A percentile compares a stretch with the other conserved stretches of the same genome.
These are phyloP conservation scores for Isabelozyma rhagii DNA, from an alignment of 805 yeast species.

Conservation along the genomic window DNA sequence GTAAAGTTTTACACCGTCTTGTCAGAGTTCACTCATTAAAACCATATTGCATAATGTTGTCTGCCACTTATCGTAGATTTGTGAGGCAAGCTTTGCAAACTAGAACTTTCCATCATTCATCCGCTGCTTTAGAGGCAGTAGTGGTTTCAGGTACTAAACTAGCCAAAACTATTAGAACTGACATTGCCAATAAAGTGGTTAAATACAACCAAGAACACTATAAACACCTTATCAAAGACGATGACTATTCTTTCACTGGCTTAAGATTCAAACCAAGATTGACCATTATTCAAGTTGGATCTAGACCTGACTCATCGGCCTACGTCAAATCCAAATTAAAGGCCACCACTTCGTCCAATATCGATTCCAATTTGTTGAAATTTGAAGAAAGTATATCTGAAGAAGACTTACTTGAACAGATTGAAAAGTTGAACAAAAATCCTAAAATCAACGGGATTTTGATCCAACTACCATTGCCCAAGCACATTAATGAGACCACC, in stretches of 20 bases:
- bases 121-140: conserved; percentile 23
- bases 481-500: conserved; percentile 69
- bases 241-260: conserved; percentile 19
- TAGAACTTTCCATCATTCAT: conserved; percentile 3
- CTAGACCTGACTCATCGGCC: conserved; percentile 84
- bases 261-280: conserved; percentile 66
- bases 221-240: conserved; percentile 12
- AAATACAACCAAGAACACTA: conserved; percentile 30
- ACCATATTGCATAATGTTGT: neutral
- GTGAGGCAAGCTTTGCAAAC: neutral
- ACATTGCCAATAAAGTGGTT: conserved; percentile 39
- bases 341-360: conserved; percentile 83
- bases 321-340: conserved; percentile 89
- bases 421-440: conserved; percentile 68
- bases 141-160: conserved; percentile 42
- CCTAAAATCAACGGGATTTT: conserved; percentile 79
- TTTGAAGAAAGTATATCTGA: conserved; percentile 63
- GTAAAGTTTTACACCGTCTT: too few relatives aligned
- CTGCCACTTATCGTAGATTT: neutral
- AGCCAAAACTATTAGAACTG: conserved; percentile 34
- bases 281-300: conserved; percentile 87
- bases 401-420: conserved; percentile 53
- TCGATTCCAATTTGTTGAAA: conserved; percentile 62
- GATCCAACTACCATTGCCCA: conserved; percentile 88
- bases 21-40: too few relatives aligned